phyloP scores from a whole-genome alignment of 2,329 filamentous ascomycete genomes.

The Intubia oerlemansii region DNA sequence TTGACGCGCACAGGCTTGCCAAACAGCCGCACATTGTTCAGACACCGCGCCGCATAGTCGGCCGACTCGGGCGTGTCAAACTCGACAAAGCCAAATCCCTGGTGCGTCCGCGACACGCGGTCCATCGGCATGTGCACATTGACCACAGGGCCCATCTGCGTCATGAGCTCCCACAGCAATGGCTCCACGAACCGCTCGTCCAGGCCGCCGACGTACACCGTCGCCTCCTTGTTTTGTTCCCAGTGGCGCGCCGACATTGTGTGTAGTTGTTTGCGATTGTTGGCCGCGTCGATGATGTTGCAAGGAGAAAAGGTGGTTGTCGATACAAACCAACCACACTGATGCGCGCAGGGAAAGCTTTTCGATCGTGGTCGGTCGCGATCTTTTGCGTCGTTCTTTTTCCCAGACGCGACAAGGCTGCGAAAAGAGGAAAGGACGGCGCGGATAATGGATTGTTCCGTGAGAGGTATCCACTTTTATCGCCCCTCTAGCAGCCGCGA shows the following conservation, averaged over 20 bases:
- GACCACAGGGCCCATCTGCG: constrained; percentile 89
- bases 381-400: too few relatives aligned
- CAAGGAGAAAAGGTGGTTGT: background rate
- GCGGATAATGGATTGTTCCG: too few relatives aligned
- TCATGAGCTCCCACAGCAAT: constrained; percentile 93
- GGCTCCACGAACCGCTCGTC: constrained; percentile 87
- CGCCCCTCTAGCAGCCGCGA: too few relatives aligned
- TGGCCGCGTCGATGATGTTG: background rate
- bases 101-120: constrained; percentile 87
- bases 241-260: constrained; percentile 20
- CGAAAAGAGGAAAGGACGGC: too few relatives aligned
- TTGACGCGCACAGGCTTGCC: constrained; percentile 94
- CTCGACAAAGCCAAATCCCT: constrained; percentile 97
- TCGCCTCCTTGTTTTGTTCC: constrained; percentile 97
- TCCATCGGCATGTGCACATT: constrained; percentile 98
- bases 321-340: too few relatives aligned
- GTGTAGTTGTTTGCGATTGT: too few relatives aligned
- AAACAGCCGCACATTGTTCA: constrained; percentile 87
- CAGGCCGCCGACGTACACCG: constrained; percentile 94
- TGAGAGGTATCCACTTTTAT: too few relatives aligned
- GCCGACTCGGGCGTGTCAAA: constrained; percentile 91
- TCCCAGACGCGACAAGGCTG: too few relatives aligned
- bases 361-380: too few relatives aligned
- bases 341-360: too few relatives aligned
- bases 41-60: constrained; percentile 87